Conservation (phyloP, 768 basidiomycete species). For the Serendipita vermifera region DNA sequence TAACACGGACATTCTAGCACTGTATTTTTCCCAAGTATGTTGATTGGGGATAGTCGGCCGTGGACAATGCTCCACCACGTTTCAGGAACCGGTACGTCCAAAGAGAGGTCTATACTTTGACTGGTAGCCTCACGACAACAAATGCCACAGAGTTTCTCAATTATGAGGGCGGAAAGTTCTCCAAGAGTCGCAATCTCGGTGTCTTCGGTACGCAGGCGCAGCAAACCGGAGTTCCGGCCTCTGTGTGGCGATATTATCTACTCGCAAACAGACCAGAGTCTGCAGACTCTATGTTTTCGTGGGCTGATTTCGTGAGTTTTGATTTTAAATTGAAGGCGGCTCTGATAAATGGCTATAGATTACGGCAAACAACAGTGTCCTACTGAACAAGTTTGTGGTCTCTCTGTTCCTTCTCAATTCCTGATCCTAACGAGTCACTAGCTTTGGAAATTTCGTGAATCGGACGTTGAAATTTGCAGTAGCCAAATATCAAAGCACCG, state of each 20-base stretch:
- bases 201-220: conserved; percentile 92
- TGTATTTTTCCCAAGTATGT: conserved; percentile 82
- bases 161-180: conserved; percentile 98
- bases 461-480: conserved; percentile 84
- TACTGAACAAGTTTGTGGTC: conserved; percentile 72
- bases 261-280: conserved; percentile 87
- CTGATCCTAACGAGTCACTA: conserved; percentile 23
- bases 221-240: conserved; percentile 84
- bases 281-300: conserved; percentile 90
- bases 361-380: conserved; percentile 79
- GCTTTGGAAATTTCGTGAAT: conserved; percentile 97
- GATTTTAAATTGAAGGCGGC: neutral
- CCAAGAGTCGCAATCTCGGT: conserved; percentile 90
- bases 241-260: conserved; percentile 95
- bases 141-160: conserved; percentile 72
- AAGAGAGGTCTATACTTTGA: neutral
- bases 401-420: neutral
- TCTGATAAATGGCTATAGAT: conserved; percentile 36
- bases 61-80: conserved; percentile 94
- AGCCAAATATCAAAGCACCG: conserved; percentile 62
- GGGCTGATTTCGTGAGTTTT: conserved; percentile 73
- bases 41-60: conserved; percentile 74
- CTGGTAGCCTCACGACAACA: neutral
- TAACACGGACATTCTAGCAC: conserved; percentile 29
- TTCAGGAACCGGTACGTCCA: conserved; percentile 71